Evolutionary conservation across 352 stramenopile species (phyloP), one percentile per base, ranked within the genome.

Genomic region (Phytophthora gonapodyides): DNA sequence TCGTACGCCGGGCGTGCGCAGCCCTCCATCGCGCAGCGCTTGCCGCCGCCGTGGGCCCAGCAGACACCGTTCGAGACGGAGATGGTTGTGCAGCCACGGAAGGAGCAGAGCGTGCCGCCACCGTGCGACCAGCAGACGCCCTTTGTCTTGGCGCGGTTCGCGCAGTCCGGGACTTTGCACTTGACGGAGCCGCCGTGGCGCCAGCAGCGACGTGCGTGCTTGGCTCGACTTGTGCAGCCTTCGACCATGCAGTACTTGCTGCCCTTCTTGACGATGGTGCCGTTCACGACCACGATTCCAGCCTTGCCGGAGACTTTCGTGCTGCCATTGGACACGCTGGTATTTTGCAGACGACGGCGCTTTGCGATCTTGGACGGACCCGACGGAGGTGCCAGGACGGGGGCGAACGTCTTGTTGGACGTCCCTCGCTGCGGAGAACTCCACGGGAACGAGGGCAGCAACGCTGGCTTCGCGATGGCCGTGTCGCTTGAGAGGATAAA

Each of bases 21-120:
- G 48, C 80, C 76, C 12, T 78, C 74, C 34, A 91, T 73, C 3
- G 56, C 56, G 64, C 88, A 96, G 53, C 88, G 85, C 73, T 93
- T 93, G 58, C 88, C 88, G 27, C 88, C 88, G 16, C 88, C 88
- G 60, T 97, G 88, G 21, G 79, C 76, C 75, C 76, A 84, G 58
- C 79, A 87, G 2, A 83, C 71, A 13, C 79, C 75, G 36, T 88
- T 88, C 3, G 77, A 86, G 41, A 86, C 75, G 4, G 74, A 70
- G 57, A 82, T 84, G 7, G 71, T 84, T 5, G 59, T 61, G 46
- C 78, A 88, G 10, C 67, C 63, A 9, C 37, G 51, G 55, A 78
- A 75, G 0, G 73, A 78, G 57, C 78, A 88, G 12, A 78, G 55
- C 10, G 73, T 88, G 43, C 78, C 78, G 21, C 78, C 78, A 15